Conservation (phyloP, 371 early-diverging fungal species). For the Mortierella sp. region DNA sequence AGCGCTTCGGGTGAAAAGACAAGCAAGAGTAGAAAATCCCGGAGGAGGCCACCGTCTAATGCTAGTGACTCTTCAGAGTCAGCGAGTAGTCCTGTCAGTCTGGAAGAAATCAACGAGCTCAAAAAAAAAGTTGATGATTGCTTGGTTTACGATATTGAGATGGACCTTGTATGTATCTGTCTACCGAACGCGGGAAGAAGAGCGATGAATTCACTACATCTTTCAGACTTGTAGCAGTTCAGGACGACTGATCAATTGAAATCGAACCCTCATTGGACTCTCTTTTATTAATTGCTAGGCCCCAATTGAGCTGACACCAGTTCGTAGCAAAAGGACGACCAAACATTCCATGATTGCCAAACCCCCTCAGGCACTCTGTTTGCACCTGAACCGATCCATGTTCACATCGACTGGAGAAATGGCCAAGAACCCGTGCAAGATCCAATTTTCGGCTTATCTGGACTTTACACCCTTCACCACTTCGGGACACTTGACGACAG, state of each 20-base stretch:
- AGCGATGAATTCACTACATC: no score
- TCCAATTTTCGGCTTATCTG: constrained; percentile 67
- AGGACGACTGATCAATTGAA: no score
- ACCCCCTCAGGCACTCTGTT: constrained; percentile 66
- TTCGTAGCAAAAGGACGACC: constrained; percentile 56
- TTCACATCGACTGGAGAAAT: constrained; percentile 68
- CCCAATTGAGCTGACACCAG: constrained; percentile 30
- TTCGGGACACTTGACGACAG: constrained; percentile 60
- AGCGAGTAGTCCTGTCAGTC: constrained; percentile 6
- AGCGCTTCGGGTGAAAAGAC: no score
- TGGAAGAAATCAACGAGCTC: constrained; percentile 16
- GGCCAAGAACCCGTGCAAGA: constrained; percentile 72
- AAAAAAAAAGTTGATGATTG: constrained; percentile 34
- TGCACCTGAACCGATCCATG: constrained; percentile 80
- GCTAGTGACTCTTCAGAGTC: no score
- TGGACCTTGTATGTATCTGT: constrained; percentile 41
- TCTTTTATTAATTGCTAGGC: constrained; percentile 6
- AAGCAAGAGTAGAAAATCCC: no score
- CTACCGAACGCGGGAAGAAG: no score
- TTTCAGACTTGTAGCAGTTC: no score
- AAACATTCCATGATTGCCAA: constrained; percentile 74
- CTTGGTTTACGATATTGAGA: constrained; percentile 40
- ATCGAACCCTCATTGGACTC: no score
- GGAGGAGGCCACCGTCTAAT: no score
- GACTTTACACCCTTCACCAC: constrained; percentile 72